Conservation (phyloP, 1,284 basidiomycete species). For the Melampsora americana region DNA sequence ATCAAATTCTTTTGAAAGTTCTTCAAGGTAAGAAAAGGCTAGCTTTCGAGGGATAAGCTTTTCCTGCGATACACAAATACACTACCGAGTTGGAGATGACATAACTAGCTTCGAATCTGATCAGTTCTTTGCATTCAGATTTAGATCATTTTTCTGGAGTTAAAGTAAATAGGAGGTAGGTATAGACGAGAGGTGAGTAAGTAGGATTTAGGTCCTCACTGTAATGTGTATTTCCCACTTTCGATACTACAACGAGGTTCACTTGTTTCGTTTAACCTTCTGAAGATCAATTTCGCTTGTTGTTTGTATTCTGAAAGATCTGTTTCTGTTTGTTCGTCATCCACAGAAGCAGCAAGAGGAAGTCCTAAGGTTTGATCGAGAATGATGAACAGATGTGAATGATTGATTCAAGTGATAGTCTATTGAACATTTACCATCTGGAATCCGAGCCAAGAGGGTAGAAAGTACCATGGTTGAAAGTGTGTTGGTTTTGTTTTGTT, state of each 20-base stretch:
- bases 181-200: not conserved
- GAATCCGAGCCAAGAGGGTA: constrained; percentile 84
- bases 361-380: constrained; percentile 57
- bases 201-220: constrained; percentile 61
- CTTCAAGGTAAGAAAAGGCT: constrained; percentile 94
- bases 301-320: constrained; percentile 69
- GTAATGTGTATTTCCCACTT: constrained; percentile 85
- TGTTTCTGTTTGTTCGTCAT: constrained; percentile 70
- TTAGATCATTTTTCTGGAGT: no score
- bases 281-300: constrained; percentile 92
- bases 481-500: no score
- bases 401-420: not conserved
- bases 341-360: constrained; percentile 87
- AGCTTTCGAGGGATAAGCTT: constrained; percentile 96
- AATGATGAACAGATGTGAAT: not conserved
- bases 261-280: constrained; percentile 84
- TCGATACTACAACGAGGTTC: constrained; percentile 97
- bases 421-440: constrained; percentile 60
- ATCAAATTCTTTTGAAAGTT: constrained; percentile 91
- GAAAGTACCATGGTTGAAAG: constrained; percentile 71
- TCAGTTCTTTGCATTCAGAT: no score
- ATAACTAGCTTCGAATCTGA: constrained; percentile 64
- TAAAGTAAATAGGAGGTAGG: not conserved
- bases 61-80: constrained; percentile 91
- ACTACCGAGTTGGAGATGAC: constrained; percentile 88